Base-by-base conservation (phyloP, 2,329 filamentous ascomycete species). In the Xylaria polymorpha region DNA sequence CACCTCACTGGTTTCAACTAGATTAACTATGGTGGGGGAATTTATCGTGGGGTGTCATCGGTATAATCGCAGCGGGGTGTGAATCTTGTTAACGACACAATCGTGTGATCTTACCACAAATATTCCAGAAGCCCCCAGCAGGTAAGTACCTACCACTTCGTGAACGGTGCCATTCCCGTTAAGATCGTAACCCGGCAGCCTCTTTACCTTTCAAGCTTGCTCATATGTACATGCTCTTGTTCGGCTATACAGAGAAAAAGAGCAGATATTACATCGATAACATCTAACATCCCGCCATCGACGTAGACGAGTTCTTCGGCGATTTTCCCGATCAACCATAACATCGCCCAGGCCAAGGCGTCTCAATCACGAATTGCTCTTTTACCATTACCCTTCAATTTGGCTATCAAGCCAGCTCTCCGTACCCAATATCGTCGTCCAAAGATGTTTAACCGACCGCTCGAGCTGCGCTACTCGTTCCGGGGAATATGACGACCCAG, bases 391-490 rank as follows among this genome's bases (percentile, higher is more conserved):
- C 20, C 8, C 62, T 37, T 29, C 32, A 25, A 32, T 44, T 20
- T 14, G 18, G 12, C 39, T 25, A 18, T 35, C 20, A 37, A 64
- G 56, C 66, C 66, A 68, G 15, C 25, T 61, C 2, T 68, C 57
- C 1, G 66, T 65, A 1, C 61, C 66, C 22, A 68, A 44, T 4
- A 68, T 44, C 29, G 41, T 61, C 3, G 61, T 68, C 66, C 66
- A 68, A 41, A 68, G 66, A 39, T 68, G 56, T n/a, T 46, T 48
- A 6, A 68, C 37, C 20, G 66, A 65, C 22, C 57, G 22, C 43
- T 66, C 43, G 29, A 68, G 61, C 29, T 68, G 66, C 25, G 66
- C 57, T 51, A 68, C 29, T 22, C 66, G 66, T 15, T 35, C 57
- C 4, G 50, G 62, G 18, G 66, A 68, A 53, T 65, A 66, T 2